Base-by-base conservation (phyloP, 352 stramenopile species). In the Phytophthora quininea region DNA sequence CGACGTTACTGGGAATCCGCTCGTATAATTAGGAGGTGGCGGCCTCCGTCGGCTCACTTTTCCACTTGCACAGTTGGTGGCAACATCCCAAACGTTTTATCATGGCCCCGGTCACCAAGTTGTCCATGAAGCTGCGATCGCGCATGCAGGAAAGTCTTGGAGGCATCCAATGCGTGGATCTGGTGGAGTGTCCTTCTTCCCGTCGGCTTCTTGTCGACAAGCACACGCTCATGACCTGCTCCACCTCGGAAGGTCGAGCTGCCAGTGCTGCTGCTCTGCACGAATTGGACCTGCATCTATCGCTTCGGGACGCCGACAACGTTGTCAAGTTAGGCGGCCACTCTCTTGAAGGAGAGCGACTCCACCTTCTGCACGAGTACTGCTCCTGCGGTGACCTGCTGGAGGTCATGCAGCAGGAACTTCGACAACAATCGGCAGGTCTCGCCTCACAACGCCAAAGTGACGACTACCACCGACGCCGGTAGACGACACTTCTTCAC, bases 311-410 rank as follows among this genome's bases (percentile, higher is more conserved):
- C 45, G 42, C 40, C 3, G 43, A 59, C 29, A 78, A 87, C 55
- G 65, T 93, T n/a, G 78, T 89, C 24, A 77, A 70, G 37, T 66
- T 92, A 27, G 63, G 79, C 37, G 64, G 62, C 7, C 83, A 89
- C 64, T 68, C 35, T 5, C 70, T 93, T 4, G 64, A 88, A 35
- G 75, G 69, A 47, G 76, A 88, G 42, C 71, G 79, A 15, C 76
- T 93, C 19, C 86, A 92, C 31, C 37, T 90, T 15, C 32, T 90
- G 7, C 69, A 89, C n/a, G 83, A 93, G 64, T 81, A 89, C 65
- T 95, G 85, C 57, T 69, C 67, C 2, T 66, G 73, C 9, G 87
- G 85, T 14, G 87, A 95, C 40, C 64, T 93, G 31, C 79, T 92
- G 42, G 58, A 74, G 19, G 64, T 88, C 51, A 71, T 86, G 53